Conservation (phyloP, 495 filamentous ascomycete species). For the Penicillium psychrofluorescens region DNA sequence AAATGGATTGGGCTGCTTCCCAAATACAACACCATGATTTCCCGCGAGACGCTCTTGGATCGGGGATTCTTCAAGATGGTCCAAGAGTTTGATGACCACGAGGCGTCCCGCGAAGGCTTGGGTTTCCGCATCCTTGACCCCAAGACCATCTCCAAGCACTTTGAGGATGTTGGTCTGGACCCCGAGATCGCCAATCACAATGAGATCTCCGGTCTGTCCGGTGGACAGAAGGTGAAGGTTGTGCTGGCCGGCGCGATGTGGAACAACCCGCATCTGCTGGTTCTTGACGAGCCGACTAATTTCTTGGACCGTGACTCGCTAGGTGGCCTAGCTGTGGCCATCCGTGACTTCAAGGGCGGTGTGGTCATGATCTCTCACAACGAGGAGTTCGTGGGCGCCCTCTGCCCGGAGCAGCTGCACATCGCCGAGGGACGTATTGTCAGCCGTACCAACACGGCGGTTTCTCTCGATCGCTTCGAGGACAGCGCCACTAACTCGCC, state of each 20-base stretch:
- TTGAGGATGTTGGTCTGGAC: constrained; percentile 92
- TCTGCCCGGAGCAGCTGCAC: constrained; percentile 92
- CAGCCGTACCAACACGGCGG: constrained; percentile 67
- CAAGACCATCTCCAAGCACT: constrained; percentile 92
- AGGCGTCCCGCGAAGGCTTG: constrained; percentile 93
- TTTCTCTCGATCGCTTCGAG: constrained; percentile 78
- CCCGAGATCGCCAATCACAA: constrained; percentile 99
- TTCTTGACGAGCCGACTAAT: constrained; percentile 98
- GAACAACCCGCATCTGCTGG: constrained; percentile 97
- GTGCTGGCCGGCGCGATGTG: constrained; percentile 97
- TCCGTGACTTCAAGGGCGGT: constrained; percentile 94
- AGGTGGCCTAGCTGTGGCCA: constrained; percentile 89
- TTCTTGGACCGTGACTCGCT: constrained; percentile 97
- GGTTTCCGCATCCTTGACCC: constrained; percentile 90
- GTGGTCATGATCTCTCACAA: constrained; percentile 99
- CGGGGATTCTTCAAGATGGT: constrained; percentile 86
- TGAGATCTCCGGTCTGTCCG: constrained; percentile 91
- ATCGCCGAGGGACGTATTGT: constrained; percentile 81
- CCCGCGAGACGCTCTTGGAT: constrained; percentile 81
- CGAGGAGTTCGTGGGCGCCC: constrained; percentile 93
- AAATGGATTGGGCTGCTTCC: constrained; percentile 87
- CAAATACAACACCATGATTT: constrained; percentile 88
- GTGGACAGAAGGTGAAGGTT: constrained; percentile 99
- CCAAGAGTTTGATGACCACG: constrained; percentile 98
- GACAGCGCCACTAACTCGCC: constrained; percentile 63